Percentiles rank a stretch among this genome's conserved stretches.
Evolutionary conservation across 768 basidiomycete genomes (phyloP).

Genomic region (Pisolithus orientalis): DNA sequence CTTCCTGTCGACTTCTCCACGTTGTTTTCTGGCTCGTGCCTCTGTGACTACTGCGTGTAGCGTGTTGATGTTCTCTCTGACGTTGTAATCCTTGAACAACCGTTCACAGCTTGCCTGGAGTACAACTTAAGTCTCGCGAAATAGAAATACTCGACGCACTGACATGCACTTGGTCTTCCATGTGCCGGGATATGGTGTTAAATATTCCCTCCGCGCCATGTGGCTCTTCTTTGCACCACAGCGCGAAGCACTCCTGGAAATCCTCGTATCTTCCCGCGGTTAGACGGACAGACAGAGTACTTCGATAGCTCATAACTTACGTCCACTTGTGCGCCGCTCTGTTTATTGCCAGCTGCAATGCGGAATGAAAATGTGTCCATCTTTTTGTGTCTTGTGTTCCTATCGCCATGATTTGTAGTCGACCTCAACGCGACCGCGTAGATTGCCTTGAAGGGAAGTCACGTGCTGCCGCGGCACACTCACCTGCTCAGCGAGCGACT

Average conservation of each 20-base stretch:
- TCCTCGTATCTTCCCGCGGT: constrained; percentile 37
- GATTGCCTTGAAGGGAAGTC: constrained; percentile 2
- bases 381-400: constrained; percentile 34
- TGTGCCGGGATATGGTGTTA: constrained; percentile 63
- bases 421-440: no score
- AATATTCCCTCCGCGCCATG: constrained; percentile 55
- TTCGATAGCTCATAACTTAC: constrained; percentile 25
- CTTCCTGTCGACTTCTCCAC: constrained; percentile 33
- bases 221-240: constrained; percentile 61
- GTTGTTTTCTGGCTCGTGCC: constrained; percentile 49
- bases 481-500: neutral
- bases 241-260: constrained; percentile 58
- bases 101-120: constrained; percentile 63
- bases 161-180: constrained; percentile 55
- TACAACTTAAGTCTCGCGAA: neutral
- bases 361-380: constrained; percentile 46
- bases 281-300: neutral
- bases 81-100: constrained; percentile 61
- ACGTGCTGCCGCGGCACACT: constrained; percentile 13
- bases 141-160: neutral
- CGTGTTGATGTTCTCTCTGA: constrained; percentile 63
- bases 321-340: constrained; percentile 49
- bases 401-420: constrained; percentile 11
- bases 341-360: constrained; percentile 47
- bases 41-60: constrained; percentile 67